Evolutionary conservation across 306 rosid species (phyloP).

Genomic region (Lagenaria siceraria): DNA sequence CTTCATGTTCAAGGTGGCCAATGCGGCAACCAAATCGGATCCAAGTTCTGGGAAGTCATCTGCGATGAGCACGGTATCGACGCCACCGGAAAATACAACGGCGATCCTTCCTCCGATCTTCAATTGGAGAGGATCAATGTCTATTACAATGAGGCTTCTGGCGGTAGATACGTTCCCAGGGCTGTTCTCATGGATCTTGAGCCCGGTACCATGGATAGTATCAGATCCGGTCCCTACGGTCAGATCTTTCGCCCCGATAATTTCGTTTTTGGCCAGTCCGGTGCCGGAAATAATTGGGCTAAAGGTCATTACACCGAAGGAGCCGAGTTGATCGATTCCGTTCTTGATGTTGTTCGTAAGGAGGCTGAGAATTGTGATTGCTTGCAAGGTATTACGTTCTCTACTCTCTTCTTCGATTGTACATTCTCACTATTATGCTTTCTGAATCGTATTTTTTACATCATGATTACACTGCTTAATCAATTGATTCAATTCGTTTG

Average conservation of each 20-base stretch:
- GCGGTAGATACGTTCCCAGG: slow-evolving; percentile 82
- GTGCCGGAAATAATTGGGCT: slow-evolving; percentile 92
- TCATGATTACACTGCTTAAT: background rate
- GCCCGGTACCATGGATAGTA: slow-evolving; percentile 92
- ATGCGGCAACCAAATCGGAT: slow-evolving; percentile 94
- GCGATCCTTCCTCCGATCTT: slow-evolving; percentile 36
- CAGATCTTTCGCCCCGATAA: slow-evolving; percentile 88
- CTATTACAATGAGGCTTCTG: slow-evolving; percentile 82
- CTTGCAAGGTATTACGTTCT: slow-evolving; percentile 51
- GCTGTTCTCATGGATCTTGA: slow-evolving; percentile 96
- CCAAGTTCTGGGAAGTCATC: slow-evolving; percentile 92
- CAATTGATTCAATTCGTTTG: background rate
- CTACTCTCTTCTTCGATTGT: background rate
- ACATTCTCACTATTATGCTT: background rate
- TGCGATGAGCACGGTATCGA: slow-evolving; percentile 91
- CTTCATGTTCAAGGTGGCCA: slow-evolving; percentile 87
- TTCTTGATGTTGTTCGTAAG: slow-evolving; percentile 83
- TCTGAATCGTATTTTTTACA: background rate
- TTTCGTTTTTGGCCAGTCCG: slow-evolving; percentile 87
- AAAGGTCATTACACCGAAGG: slow-evolving; percentile 93
- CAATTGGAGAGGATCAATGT: slow-evolving; percentile 85
- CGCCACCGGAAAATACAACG: slow-evolving; percentile 53
- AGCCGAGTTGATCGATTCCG: slow-evolving; percentile 81
- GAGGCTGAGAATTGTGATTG: slow-evolving; percentile 94
- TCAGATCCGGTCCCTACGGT: slow-evolving; percentile 87